Base-by-base conservation (phyloP, 2,329 filamentous ascomycete species). In the Drechmeria coniospora region DNA sequence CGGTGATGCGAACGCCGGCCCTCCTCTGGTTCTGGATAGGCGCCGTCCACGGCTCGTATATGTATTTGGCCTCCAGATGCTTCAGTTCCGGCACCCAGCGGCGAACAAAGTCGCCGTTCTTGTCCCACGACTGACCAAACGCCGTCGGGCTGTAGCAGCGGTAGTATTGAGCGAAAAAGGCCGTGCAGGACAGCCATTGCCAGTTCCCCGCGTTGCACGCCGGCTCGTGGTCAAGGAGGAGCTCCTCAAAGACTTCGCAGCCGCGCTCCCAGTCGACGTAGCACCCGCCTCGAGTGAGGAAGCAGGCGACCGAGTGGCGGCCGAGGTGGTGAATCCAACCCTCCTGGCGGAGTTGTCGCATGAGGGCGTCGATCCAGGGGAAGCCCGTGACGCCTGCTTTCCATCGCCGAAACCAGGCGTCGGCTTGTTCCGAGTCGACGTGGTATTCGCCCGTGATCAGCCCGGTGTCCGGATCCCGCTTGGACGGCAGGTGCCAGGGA, bases 281-380 rank as follows among this genome's bases (percentile, higher is more conserved):
- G 47, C 77, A 83, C 1, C 79, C 79, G 2, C 79, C 79, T 3
- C 79, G 60, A 1, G 79, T 84, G n/a, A 86, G 59, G 46, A 86
- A 86, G 45, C 78, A 84, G 0, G 79, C 79, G 0, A 86, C 73
- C n/a, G 73, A 67, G 47, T 86, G 79, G 1, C 79, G 65, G 2
- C 78, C 79, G 0, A 84, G 61, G 45, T 86, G 79, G 44, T 86
- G 79, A 7, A 84, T 80, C 79, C 79, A 86, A 16, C 79, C 79
- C 45, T 83, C 78, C 2, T 59, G 46, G 10, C 63, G 59, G 10
- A 86, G 59, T 47, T 84, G 79, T 1, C 78, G 68, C 79, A 86
- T 84, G 22, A 84, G 58, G 0, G 77, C 78, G 42, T 86, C 79
- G 38, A 86, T 82, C 69, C 75, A 84, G 0, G 79, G 79, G 35